Percentiles rank a stretch among this genome's conserved stretches.
Conservation (phyloP, 2,329 filamentous ascomycete genomes). For the Didymella glomerata region DNA sequence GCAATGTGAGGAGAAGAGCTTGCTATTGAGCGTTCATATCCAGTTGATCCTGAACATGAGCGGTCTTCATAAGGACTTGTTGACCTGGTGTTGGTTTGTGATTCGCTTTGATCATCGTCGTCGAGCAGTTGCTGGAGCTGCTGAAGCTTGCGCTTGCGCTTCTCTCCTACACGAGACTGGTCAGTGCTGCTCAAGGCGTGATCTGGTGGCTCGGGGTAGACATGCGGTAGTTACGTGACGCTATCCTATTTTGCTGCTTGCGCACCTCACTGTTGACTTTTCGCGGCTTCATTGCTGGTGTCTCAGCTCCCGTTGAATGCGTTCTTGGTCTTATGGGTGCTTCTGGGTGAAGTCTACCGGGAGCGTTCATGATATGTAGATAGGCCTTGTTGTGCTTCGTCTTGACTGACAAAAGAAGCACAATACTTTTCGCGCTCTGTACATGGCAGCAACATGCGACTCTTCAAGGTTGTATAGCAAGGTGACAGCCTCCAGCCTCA, state of each 20-base stretch:
- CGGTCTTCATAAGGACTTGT: conserved; percentile 26
- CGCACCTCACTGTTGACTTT: conserved; percentile 50
- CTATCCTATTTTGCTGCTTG: conserved; percentile 51
- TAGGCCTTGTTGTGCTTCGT: background rate
- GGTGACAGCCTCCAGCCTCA: conserved; percentile 23
- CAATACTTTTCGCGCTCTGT: background rate
- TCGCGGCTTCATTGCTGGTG: conserved; percentile 36
- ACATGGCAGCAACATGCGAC: conserved; percentile 23
- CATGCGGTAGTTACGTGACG: conserved; percentile 50
- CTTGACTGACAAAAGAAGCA: background rate
- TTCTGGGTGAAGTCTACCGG: conserved; percentile 22
- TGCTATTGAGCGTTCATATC: conserved; percentile 20
- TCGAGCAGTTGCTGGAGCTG: conserved; percentile 47
- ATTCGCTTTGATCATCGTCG: conserved; percentile 32
- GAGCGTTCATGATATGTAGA: conserved; percentile 29
- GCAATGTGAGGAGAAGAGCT: conserved; percentile 10
- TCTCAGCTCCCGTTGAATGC: conserved; percentile 17
- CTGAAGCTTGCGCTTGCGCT: conserved; percentile 49
- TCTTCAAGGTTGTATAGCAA: conserved; percentile 31
- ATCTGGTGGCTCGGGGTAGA: background rate
- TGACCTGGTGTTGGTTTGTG: conserved; percentile 25
- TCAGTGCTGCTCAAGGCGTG: background rate
- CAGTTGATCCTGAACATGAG: conserved; percentile 30
- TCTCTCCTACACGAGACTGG: conserved; percentile 37
- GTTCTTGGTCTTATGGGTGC: conserved; percentile 18